Base-by-base conservation (phyloP, 208 protist genomes). In the Leishmania amazonensis region DNA sequence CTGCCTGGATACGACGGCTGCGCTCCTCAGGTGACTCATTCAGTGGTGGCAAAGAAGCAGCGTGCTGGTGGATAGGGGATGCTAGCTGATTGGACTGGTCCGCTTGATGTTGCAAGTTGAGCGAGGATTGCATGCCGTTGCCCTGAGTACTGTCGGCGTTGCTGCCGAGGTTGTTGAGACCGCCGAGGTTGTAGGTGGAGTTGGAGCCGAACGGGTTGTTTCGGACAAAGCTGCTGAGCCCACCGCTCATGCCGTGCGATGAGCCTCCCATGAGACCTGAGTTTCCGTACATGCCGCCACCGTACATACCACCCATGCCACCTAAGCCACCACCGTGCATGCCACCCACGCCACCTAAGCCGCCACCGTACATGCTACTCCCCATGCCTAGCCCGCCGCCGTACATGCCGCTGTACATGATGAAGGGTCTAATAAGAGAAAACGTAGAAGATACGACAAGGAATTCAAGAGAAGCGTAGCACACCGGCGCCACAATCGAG, bases 1-100 rank as follows among this genome's bases (percentile, higher is more conserved):
- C 93, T 4, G 79, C 83, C 54, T 91, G 91, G 2, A 92, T 80
- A 17, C 93, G 88, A 38, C 87, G 89, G 45, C 85, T 88, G 62
- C 88, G 83, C 87, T 95, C 90, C 74, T 82, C 81, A 1, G 88
- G 80, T n/a, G 89, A 89, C 83, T 94, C 90, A 70, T 90, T 94
- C 76, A 89, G 84, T 49, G 88, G 88, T 40, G 85, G 90, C 35
- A 88, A 81, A 38, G 88, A 68, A 47, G 67, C 53, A 5, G 62
- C 58, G 60, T 81, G 62, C 54, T 86, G 81, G 72, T 88, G 75
- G 80, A 94, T 91, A 49, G 88, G 88, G 15, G 90, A 91, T 1
- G 81, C 81, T 24, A 87, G 68, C 54, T 83, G 80, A 45, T 85
- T 86, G 11, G 64, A 49, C 28, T 79, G 79, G 15, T 80, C 83